These are phyloP conservation scores for Aureobasidium sp. DNA, from an alignment of 2,329 filamentous ascomycete genomes.

Conservation along the genomic window DNA sequence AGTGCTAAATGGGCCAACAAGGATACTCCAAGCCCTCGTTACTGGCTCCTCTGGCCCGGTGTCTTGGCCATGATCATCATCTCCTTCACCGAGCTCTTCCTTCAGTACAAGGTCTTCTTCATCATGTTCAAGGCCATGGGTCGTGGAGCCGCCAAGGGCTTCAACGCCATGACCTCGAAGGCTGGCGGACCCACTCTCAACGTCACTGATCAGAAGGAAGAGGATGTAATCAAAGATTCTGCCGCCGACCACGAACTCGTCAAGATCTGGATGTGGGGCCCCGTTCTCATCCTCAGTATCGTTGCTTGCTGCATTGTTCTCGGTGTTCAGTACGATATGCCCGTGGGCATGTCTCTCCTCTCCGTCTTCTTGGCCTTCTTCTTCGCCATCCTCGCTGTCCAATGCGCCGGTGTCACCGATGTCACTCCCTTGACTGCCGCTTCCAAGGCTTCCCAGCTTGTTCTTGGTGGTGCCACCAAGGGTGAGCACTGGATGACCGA, in stretches of 20 bases:
- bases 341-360: slow-evolving; percentile 50
- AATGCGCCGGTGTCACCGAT: slow-evolving; percentile 49
- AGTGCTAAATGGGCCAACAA: slow-evolving; percentile 31
- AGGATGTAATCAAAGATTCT: slow-evolving; percentile 45
- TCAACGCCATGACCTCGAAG: slow-evolving; percentile 30
- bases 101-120: slow-evolving; percentile 41
- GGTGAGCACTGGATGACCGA: slow-evolving; percentile 44
- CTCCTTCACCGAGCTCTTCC: slow-evolving; percentile 35
- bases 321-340: slow-evolving; percentile 49
- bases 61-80: slow-evolving; percentile 46
- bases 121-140: slow-evolving; percentile 45
- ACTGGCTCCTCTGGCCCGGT: slow-evolving; percentile 49
- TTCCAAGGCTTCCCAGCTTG: slow-evolving; percentile 61
- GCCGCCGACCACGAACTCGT: slow-evolving; percentile 43
- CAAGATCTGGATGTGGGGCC: slow-evolving; percentile 47
- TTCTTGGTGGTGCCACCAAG: slow-evolving; percentile 58
- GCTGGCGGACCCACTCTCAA: not conserved
- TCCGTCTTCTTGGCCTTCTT: slow-evolving; percentile 53
- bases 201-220: slow-evolving; percentile 22
- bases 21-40: slow-evolving; percentile 41
- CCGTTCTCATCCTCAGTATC: slow-evolving; percentile 42
- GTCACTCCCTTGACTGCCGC: slow-evolving; percentile 60
- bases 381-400: slow-evolving; percentile 56
- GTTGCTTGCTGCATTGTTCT: slow-evolving; percentile 48
- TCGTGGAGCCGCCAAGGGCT: slow-evolving; percentile 37